Evolutionary conservation across 805 yeast genomes (phyloP).

Genomic region (Schwanniomyces vanrijiae): DNA sequence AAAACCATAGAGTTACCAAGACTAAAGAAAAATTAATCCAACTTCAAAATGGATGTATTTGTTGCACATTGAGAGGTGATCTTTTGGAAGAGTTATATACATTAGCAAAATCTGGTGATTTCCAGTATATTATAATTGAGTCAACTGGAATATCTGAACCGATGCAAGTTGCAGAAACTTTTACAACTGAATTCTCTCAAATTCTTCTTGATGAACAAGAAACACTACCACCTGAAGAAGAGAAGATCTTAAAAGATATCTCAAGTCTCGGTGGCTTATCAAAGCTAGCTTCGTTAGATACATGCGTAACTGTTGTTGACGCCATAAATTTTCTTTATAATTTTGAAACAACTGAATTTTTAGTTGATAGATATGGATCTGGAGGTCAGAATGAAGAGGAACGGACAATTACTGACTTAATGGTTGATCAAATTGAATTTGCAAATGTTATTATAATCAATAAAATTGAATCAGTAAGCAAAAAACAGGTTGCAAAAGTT

Average conservation of each 20-base stretch:
- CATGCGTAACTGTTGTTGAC: slow-evolving; percentile 49
- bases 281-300: slow-evolving; percentile 39
- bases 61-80: slow-evolving; percentile 49
- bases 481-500: slow-evolving; percentile 25
- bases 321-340: slow-evolving; percentile 40
- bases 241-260: slow-evolving; percentile 20
- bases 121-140: slow-evolving; percentile 45
- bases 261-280: slow-evolving; percentile 40
- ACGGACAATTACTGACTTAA: slow-evolving; percentile 43
- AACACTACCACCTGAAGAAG: slow-evolving; percentile 15
- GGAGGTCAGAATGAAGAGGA: slow-evolving; percentile 42
- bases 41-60: slow-evolving; percentile 49
- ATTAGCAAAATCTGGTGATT: slow-evolving; percentile 32
- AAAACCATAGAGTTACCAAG: slow-evolving; percentile 37
- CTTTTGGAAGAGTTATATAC: slow-evolving; percentile 41
- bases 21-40: slow-evolving; percentile 45
- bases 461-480: slow-evolving; percentile 30
- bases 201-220: slow-evolving; percentile 26
- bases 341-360: slow-evolving; percentile 43
- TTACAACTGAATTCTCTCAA: slow-evolving; percentile 41
- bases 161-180: slow-evolving; percentile 52
- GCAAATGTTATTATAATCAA: slow-evolving; percentile 45
- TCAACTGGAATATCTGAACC: slow-evolving; percentile 51
- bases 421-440: slow-evolving; percentile 49
- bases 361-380: slow-evolving; percentile 40